Conservation (phyloP, 75 land plant species). For the Larix kaempferi region DNA sequence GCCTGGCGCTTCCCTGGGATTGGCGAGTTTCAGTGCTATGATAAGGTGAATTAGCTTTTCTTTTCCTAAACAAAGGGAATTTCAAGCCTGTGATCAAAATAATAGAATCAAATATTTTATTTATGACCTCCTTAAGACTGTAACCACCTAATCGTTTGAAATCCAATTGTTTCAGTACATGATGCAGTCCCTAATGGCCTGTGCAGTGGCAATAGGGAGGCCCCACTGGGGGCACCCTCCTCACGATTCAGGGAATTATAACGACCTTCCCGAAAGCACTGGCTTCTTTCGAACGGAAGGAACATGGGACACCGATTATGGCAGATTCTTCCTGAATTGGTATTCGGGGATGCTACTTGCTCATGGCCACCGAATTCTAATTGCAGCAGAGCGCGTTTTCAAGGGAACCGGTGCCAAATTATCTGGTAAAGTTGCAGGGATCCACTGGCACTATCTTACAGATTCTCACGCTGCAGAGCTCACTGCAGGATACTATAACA, state of each 20-base stretch:
- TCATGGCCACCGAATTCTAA: slow-evolving; percentile 73
- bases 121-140: background rate
- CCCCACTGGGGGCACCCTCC: slow-evolving; percentile 84
- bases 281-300: slow-evolving; percentile 81
- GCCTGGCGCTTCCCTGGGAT: slow-evolving; percentile 80
- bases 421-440: slow-evolving; percentile 91
- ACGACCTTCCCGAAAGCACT: slow-evolving; percentile 85
- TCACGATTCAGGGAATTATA: slow-evolving; percentile 78
- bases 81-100: background rate
- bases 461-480: slow-evolving; percentile 88
- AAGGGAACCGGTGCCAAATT: slow-evolving; percentile 66
- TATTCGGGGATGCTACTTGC: slow-evolving; percentile 78
- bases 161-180: slow-evolving; percentile 57
- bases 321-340: slow-evolving; percentile 86
- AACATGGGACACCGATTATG: slow-evolving; percentile 81
- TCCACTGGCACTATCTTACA: slow-evolving; percentile 90
- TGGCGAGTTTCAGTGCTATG: slow-evolving; percentile 90
- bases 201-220: slow-evolving; percentile 63
- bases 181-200: slow-evolving; percentile 70
- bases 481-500: slow-evolving; percentile 97
- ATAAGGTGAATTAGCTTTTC: slow-evolving; percentile 46
- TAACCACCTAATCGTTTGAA: background rate
- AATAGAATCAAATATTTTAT: background rate
- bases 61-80: background rate
- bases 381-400: slow-evolving; percentile 71